Evolutionary conservation across 2,329 filamentous ascomycete species (phyloP).

Genomic region (Phialophora macrospora): DNA sequence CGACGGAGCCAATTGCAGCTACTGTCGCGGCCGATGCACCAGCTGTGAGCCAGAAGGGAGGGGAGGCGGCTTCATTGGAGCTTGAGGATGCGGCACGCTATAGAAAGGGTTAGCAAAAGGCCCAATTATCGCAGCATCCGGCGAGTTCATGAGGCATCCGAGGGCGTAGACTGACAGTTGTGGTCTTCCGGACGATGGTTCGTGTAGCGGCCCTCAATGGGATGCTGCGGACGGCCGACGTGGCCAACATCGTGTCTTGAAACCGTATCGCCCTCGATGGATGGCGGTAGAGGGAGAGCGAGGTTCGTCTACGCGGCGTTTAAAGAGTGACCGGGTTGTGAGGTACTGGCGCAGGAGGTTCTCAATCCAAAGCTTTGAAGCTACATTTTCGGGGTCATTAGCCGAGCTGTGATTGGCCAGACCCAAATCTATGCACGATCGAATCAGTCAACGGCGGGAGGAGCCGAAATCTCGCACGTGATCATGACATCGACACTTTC

Average conservation of each 20-base stretch:
- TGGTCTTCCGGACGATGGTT: conserved; percentile 72
- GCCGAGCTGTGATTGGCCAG: conserved; percentile 23
- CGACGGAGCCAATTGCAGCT: conserved; percentile 83
- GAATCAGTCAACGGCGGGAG: background rate
- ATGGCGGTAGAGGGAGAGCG: conserved; percentile 30
- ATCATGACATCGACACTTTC: background rate
- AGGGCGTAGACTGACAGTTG: conserved; percentile 72
- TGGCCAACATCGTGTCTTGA: conserved; percentile 79
- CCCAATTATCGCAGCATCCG: conserved; percentile 43
- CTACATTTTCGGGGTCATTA: conserved; percentile 29
- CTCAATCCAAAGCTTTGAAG: conserved; percentile 33
- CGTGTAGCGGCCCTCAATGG: conserved; percentile 80
- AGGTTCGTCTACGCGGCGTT: conserved; percentile 21
- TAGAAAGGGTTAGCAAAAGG: conserved; percentile 38
- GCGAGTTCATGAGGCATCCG: conserved; percentile 38
- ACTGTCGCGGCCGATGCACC: conserved; percentile 85
- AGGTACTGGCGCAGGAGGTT: conserved; percentile 25
- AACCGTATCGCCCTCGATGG: conserved; percentile 32
- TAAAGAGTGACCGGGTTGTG: conserved; percentile 29
- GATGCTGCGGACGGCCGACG: conserved; percentile 86
- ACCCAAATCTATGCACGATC: conserved; percentile 3
- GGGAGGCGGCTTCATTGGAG: conserved; percentile 70
- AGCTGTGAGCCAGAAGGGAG: conserved; percentile 81
- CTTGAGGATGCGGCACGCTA: conserved; percentile 69
- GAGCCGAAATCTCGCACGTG: background rate